Conservation (phyloP, 1,284 basidiomycete genomes). For the Ceratobasidium sp. region DNA sequence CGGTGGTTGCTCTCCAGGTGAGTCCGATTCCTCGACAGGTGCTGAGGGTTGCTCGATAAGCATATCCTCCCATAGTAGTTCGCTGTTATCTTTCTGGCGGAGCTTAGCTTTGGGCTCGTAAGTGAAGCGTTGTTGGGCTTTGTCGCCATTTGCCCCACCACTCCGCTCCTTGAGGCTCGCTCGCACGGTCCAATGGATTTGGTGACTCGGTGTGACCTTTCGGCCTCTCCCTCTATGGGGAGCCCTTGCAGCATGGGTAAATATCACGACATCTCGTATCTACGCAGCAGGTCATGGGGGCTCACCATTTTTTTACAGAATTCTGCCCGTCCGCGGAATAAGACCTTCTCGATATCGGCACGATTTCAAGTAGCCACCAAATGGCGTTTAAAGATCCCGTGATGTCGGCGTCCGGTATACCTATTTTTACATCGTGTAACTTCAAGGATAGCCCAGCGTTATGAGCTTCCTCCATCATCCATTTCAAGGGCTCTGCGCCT, state of each 20-base stretch:
- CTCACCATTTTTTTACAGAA: not conserved
- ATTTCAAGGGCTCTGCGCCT: slow-evolving; percentile 43
- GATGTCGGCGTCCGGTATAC: not conserved
- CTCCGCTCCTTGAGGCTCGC: not conserved
- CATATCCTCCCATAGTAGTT: too few species aligned
- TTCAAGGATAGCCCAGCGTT: slow-evolving; percentile 42
- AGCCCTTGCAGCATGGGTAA: not conserved
- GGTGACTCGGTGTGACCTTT: not conserved
- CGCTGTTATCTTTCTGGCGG: too few species aligned
- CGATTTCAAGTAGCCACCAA: slow-evolving; percentile 5
- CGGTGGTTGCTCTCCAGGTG: too few species aligned
- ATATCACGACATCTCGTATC: too few species aligned
- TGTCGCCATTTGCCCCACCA: not conserved
- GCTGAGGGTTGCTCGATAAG: too few species aligned
- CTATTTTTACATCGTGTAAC: not conserved
- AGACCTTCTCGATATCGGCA: not conserved
- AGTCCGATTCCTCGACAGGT: too few species aligned
- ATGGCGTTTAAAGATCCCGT: not conserved
- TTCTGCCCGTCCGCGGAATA: not conserved
- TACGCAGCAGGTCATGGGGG: too few species aligned
- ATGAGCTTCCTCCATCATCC: slow-evolving; percentile 50
- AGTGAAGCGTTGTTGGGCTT: not conserved
- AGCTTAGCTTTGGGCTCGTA: slow-evolving; percentile 8
- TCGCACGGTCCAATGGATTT: slow-evolving; percentile 6
- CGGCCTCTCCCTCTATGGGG: not conserved